A percentile compares a stretch with the other conserved stretches of the same genome.
These are phyloP conservation scores for Boletus tylopilopsis DNA, from an alignment of 768 basidiomycete species.

Conservation along the genomic window DNA sequence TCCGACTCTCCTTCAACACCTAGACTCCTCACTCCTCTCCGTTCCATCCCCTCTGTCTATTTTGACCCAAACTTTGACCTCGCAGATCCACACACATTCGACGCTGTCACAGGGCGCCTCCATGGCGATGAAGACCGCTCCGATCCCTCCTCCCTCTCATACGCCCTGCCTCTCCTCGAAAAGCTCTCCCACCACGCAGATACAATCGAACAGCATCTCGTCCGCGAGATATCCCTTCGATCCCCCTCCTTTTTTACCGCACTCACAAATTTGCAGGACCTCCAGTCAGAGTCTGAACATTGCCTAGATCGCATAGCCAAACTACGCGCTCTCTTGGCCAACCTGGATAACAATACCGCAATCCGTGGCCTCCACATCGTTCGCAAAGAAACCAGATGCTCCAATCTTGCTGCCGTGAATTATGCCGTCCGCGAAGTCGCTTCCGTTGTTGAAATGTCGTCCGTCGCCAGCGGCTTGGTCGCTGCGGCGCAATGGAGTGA, in stretches of 20 bases:
- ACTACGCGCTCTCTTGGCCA: constrained; percentile 65
- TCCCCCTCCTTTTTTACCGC: constrained; percentile 96
- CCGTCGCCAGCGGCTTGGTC: constrained; percentile 70
- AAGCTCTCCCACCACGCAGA: constrained; percentile 90
- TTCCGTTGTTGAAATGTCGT: constrained; percentile 74
- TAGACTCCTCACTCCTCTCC: constrained; percentile 62
- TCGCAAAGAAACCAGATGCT: constrained; percentile 55
- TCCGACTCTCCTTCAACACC: constrained; percentile 18
- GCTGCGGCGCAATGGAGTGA: constrained; percentile 84
- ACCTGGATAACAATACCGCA: constrained; percentile 75
- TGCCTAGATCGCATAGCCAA: constrained; percentile 74
- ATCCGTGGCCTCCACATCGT: constrained; percentile 78
- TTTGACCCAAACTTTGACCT: constrained; percentile 79
- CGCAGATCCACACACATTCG: constrained; percentile 72
- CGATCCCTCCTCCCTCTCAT: constrained; percentile 61
- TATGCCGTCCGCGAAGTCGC: constrained; percentile 62
- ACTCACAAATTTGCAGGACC: constrained; percentile 87
- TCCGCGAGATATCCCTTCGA: constrained; percentile 86
- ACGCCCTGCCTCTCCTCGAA: constrained; percentile 76
- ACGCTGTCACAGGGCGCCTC: constrained; percentile 66
- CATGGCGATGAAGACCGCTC: constrained; percentile 34
- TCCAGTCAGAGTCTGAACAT: constrained; percentile 83
- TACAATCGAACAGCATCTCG: constrained; percentile 90
- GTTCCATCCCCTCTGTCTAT: constrained; percentile 76
- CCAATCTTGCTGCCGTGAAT: constrained; percentile 55